Percentiles rank a stretch among this genome's conserved stretches.
Conservation (phyloP, 768 basidiomycete species). For the Sistotremastrum niveocremeum region DNA sequence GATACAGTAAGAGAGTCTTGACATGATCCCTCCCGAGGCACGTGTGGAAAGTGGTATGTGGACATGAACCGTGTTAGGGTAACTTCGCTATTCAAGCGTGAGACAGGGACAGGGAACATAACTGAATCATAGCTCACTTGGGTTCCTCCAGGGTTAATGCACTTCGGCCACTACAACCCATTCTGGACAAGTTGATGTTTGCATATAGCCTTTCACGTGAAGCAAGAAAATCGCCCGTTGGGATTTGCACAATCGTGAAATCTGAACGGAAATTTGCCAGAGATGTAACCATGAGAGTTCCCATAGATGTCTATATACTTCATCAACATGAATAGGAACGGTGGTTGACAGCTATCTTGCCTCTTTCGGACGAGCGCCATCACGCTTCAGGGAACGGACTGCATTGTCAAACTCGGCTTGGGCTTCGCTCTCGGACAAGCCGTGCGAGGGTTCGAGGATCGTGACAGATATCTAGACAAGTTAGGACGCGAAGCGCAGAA, state of each 20-base stretch:
- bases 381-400: conserved; percentile 46
- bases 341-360: conserved; percentile 19
- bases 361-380: conserved; percentile 63
- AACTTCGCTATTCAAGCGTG: conserved; percentile 37
- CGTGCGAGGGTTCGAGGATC: conserved; percentile 33
- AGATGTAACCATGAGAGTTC: conserved; percentile 68
- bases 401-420: conserved; percentile 47
- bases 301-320: conserved; percentile 39
- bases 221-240: conserved; percentile 50
- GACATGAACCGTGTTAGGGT: conserved; percentile 72
- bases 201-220: conserved; percentile 57
- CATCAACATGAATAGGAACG: neutral
- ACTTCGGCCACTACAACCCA: conserved; percentile 69
- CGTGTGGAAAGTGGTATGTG: conserved; percentile 48
- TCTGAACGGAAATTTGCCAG: conserved; percentile 81
- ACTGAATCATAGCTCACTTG: conserved; percentile 27
- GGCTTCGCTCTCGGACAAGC: conserved; percentile 29
- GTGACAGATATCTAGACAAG: conserved; percentile 42
- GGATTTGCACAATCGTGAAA: conserved; percentile 72
- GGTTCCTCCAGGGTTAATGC: conserved; percentile 71
- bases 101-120: conserved; percentile 2
- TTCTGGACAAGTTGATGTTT: conserved; percentile 73
- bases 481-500: conserved; percentile 1
- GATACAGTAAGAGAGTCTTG: conserved; percentile 40
- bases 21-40: conserved; percentile 5